phyloP scores from a whole-genome alignment of 345 rosid species.

The Clarkia xantiana region DNA sequence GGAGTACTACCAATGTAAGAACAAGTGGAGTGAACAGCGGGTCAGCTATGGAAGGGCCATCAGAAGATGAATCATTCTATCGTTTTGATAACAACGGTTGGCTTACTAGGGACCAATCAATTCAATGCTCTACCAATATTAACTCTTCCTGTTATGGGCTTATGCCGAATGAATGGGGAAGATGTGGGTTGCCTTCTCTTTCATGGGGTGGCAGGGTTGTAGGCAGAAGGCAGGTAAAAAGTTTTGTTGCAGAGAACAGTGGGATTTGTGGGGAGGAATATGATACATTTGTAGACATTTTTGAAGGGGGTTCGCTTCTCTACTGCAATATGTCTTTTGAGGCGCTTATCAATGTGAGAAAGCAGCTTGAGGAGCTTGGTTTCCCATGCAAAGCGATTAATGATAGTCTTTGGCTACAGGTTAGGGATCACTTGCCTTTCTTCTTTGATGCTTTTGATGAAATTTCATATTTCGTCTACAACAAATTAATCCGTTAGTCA shows the following conservation, averaged over 20 bases:
- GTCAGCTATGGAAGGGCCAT: slow-evolving; percentile 72
- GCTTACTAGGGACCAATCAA: slow-evolving; percentile 50
- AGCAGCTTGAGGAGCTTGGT: slow-evolving; percentile 87
- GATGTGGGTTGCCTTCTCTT: slow-evolving; percentile 53
- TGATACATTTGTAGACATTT: slow-evolving; percentile 65
- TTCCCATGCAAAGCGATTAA: slow-evolving; percentile 95
- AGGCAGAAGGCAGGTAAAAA: slow-evolving; percentile 50
- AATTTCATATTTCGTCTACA: too few relatives aligned
- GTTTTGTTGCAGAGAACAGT: slow-evolving; percentile 39
- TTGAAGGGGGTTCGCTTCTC: slow-evolving; percentile 89
- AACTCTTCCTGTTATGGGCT: slow-evolving; percentile 46
- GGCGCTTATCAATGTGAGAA: slow-evolving; percentile 75
- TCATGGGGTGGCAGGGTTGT: slow-evolving; percentile 99
- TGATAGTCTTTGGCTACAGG: slow-evolving; percentile 98
- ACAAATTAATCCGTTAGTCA: too few relatives aligned
- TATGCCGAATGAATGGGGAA: slow-evolving; percentile 69
- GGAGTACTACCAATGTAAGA: slow-evolving; percentile 23
- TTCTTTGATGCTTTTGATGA: slow-evolving; percentile 8
- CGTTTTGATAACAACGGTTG: slow-evolving; percentile 48
- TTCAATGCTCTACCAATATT: slow-evolving; percentile 39
- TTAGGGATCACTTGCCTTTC: slow-evolving; percentile 17
- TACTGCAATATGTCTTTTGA: slow-evolving; percentile 95
- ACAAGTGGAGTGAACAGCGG: slow-evolving; percentile 31
- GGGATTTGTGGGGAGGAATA: slow-evolving; percentile 65
- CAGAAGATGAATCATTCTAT: slow-evolving; percentile 52